A percentile compares a stretch with the other conserved stretches of the same genome.
These are phyloP conservation scores for Passiflora organensis DNA, from an alignment of 345 rosid genomes.

Conservation along the genomic window DNA sequence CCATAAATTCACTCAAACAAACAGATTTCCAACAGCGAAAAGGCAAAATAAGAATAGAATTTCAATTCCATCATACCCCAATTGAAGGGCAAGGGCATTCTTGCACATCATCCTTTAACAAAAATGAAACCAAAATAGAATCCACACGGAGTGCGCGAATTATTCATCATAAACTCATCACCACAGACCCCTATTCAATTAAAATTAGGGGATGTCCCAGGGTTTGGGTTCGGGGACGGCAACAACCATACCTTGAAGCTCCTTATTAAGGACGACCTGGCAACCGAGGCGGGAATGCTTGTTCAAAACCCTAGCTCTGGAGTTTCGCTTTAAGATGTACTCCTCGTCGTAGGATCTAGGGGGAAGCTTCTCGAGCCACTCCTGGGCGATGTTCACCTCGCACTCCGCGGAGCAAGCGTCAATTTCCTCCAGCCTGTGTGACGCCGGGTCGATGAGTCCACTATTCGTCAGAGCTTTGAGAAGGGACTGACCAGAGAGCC, in stretches of 20 bases:
- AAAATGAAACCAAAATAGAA: background rate
- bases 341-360: slow-evolving; percentile 92
- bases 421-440: slow-evolving; percentile 91
- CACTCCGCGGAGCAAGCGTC: slow-evolving; percentile 98
- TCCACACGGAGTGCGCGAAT: slow-evolving; percentile 4
- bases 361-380: slow-evolving; percentile 84
- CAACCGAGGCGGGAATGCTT: slow-evolving; percentile 87
- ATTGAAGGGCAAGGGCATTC: slow-evolving; percentile 8
- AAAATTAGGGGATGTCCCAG: slow-evolving; percentile 85
- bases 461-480: slow-evolving; percentile 64
- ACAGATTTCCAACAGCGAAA: too few relatives aligned
- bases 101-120: background rate
- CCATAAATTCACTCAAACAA: too few relatives aligned
- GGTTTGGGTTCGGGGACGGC: slow-evolving; percentile 96
- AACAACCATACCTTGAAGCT: slow-evolving; percentile 96
- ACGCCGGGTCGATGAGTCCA: slow-evolving; percentile 83
- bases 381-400: slow-evolving; percentile 97
- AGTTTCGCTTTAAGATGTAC: slow-evolving; percentile 71
- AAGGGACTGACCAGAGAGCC: slow-evolving; percentile 86
- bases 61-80: slow-evolving; percentile 1
- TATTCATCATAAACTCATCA: slow-evolving; percentile 7
- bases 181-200: background rate
- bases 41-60: too few relatives aligned
- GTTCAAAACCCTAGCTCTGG: slow-evolving; percentile 81
- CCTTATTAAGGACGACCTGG: slow-evolving; percentile 71